phyloP scores from a whole-genome alignment of 2,329 filamentous ascomycete genomes.

The Elsinoe ampelina region DNA sequence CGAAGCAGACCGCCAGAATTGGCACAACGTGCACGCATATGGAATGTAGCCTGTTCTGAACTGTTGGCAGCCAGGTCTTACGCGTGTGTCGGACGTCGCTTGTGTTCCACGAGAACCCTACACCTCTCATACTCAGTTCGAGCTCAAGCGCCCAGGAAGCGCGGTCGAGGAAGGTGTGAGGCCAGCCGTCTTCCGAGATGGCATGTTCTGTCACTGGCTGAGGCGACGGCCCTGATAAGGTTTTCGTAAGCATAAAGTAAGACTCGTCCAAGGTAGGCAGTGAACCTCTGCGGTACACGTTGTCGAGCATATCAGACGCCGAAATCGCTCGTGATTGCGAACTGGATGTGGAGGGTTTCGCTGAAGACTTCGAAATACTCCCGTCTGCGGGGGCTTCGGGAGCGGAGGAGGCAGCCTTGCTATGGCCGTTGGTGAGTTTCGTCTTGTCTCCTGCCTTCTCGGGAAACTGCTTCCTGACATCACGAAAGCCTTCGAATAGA shows the following conservation, averaged over 20 bases:
- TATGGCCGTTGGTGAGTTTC: neutral
- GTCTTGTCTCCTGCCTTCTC: neutral
- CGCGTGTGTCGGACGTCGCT: constrained; percentile 37
- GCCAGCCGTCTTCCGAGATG: constrained; percentile 32
- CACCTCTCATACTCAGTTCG: constrained; percentile 36
- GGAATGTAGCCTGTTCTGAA: constrained; percentile 32
- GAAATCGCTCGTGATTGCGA: neutral
- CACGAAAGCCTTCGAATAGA: constrained; percentile 13
- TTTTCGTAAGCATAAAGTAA: constrained; percentile 14
- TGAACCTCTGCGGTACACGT: constrained; percentile 14
- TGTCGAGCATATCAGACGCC: neutral
- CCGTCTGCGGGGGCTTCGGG: neutral
- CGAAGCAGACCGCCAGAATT: constrained; percentile 29
- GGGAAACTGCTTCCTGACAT: neutral
- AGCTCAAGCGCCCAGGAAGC: constrained; percentile 38
- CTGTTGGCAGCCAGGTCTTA: constrained; percentile 36
- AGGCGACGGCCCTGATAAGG: constrained; percentile 12
- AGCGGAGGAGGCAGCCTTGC: neutral
- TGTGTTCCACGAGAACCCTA: constrained; percentile 38
- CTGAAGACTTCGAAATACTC: neutral
- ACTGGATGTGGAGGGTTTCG: neutral
- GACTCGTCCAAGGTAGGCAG: constrained; percentile 9
- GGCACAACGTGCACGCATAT: constrained; percentile 32
- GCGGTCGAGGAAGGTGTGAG: constrained; percentile 30
- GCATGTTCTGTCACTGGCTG: constrained; percentile 31